Base-by-base conservation (phyloP, 176 grass and related monocot genomes). In the Rhynchospora breviuscula region DNA sequence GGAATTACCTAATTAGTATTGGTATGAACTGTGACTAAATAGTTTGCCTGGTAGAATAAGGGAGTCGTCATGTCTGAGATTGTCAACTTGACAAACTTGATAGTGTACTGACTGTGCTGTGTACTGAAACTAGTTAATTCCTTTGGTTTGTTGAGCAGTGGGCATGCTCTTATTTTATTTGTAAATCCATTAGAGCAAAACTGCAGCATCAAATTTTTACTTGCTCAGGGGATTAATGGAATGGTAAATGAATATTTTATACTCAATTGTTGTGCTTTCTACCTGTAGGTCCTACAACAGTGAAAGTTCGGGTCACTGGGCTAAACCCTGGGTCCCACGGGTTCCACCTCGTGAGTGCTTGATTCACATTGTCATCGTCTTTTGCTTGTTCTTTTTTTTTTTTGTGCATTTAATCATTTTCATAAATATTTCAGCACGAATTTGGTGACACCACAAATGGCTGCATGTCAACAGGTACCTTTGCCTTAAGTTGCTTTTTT, bases 391-490 rank as follows among this genome's bases (percentile, higher is more conserved):
- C 7, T 31, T 40, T 54, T 29, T 14, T 31, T 40, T 54, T 59
- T 21, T 13, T 46, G 26, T 46, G 2, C 57, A 67, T 10, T 52
- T 51, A 25, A 66, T 82, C 19, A 47, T 26, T 25, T 66, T 26
- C 10, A 45, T 13, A 26, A 64, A 47, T 81, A 17, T 51, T 63
- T 64, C 79, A 82, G 47, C 92, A 94, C 17, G 92, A 81, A 7
- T 81, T 87, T 80, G 92, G 92, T 51, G 92, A 91, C 87, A 91
- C 89, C 12, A 91, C 89, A 49, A 94, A 91, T 72, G 92, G 92
- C 15, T 94, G 89, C 89, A 85, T 89, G 40, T 94, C 92, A 58
- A 94, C 92, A 78, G 91, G 91, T 93, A 74, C 61, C 7, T 22
- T 25, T 80, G 4, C 5, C 26, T 83, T 2, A 59, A 53, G 17